Base-by-base conservation (phyloP, 2,329 filamentous ascomycete genomes). In the Nemania diffusa region DNA sequence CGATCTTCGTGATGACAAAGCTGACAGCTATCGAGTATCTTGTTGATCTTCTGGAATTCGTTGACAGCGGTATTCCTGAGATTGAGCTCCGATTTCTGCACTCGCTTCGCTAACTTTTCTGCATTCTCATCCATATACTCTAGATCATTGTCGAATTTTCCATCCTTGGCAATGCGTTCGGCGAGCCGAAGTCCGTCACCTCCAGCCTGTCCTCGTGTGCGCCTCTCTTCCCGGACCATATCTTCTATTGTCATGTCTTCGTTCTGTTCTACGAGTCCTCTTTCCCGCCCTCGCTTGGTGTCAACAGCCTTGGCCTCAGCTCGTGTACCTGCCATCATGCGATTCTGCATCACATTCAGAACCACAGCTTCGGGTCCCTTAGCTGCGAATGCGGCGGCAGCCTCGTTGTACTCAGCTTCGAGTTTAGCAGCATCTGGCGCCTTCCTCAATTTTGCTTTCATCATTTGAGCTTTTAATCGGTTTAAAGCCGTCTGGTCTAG, bases 91-190 rank as follows among this genome's bases (percentile, higher is more conserved):
- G 91, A 95, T 78, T 94, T 96, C 77, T 97, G 92, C 15, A 97
- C 91, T 27, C 92, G 90, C 75, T 90, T 91, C 29, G 95, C 94
- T 13, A 99, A 88, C 79, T 95, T 97, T 58, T 89, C 87, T 17
- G 96, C 96, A 76, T 99, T 98, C 73, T 98, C 96, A 78, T 99
- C 95, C 85, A 98, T 92, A 81, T 99, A 99, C 61, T 99, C 95
- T 27, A 99, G 88, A 78, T 97, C 92, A 75, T 97, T 90, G 82
- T 93, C 91, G 78, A 97, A 99, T 76, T 94, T 97, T 56, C 82
- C 88, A 79, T 99, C 96, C 77, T 97, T 97, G 61, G 94, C 93
- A 73, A 99, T 99, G 67, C 94, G 90, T 78, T 98, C 94, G 2
- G 96, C 96, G 34, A 97, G 87, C 3, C 92, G 88, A 73, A 90